These are phyloP conservation scores for Fusarium illudens DNA, from an alignment of 2,329 filamentous ascomycete genomes.

Conservation along the genomic window DNA sequence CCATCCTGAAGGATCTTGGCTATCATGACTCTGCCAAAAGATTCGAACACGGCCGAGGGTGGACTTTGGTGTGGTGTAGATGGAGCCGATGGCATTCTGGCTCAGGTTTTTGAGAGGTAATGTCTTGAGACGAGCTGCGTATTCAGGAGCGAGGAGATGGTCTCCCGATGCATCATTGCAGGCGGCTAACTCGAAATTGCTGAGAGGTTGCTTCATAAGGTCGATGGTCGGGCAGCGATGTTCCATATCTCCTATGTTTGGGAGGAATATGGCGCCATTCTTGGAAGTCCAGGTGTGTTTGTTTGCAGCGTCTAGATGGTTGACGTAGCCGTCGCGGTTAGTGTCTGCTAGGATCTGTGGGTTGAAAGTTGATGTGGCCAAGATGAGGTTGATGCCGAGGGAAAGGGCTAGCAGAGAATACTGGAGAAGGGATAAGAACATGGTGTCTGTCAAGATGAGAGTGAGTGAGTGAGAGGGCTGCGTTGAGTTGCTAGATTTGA, in stretches of 20 bases:
- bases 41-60: conserved; percentile 40
- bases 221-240: background rate
- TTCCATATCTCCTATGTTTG: background rate
- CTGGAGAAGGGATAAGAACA: background rate
- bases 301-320: background rate
- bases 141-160: conserved; percentile 42
- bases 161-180: conserved; percentile 51
- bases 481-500: background rate
- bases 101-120: conserved; percentile 8
- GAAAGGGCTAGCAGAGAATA: background rate
- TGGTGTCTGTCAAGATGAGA: background rate
- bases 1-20: conserved; percentile 34
- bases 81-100: conserved; percentile 20
- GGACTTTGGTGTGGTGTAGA: conserved; percentile 17
- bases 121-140: conserved; percentile 39
- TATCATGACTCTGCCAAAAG: conserved; percentile 33
- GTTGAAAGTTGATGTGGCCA: background rate
- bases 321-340: background rate
- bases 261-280: background rate
- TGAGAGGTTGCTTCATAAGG: background rate
- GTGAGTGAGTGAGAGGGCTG: background rate
- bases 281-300: background rate
- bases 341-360: background rate
- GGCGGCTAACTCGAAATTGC: conserved; percentile 37
- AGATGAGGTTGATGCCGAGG: background rate